Base-by-base conservation (phyloP, 768 basidiomycete genomes). In the Suillus decipiens region DNA sequence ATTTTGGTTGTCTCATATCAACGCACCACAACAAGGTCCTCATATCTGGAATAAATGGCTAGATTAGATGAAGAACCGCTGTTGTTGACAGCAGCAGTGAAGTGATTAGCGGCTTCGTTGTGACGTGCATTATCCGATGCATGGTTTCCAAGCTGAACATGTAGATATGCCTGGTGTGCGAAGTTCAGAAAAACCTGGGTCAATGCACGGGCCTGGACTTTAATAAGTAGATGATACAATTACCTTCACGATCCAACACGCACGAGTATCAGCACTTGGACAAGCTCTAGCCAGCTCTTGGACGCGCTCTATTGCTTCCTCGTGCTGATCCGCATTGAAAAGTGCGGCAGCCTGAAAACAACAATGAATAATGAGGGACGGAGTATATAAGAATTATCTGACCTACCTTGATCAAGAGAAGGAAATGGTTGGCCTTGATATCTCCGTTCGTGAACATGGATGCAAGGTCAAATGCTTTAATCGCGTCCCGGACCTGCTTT, bases 21-120 rank as follows among this genome's bases (percentile, higher is more conserved):
- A 53, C 51, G 31, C 51, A 53, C 51, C 51, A 53, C 51, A 5
- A 53, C 51, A 33, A 53, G 33, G 19, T 53, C 51, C 10, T 53
- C 31, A 11, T 53, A 53, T 33, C 3, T 53, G 17, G 31, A 53
- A 53, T 53, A 31, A 33, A 53, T 53, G 28, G 51, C 51, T 33
- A 33, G 11, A 5, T 33, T 51, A 51, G 50, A 51, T 4, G 10
- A 51, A 17, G 31, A 19, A 33, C 9, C 28, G 31, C 31, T 33
- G 10, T 1, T 51, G 2, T 19, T 33, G 17, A 51, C 50, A 11
- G 50, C 50, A 31, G 31, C 31, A 33, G 50, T 51, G 31, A 51
- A 51, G 31, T 51, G 50, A 5, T 19, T 31, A 33, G 50, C 50
- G 33, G 50, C 50, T 33, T 51, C 17, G 17, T 6, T 8, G 17